Conservation (phyloP, 1,284 basidiomycete genomes). For the Bjerkandera adusta region DNA sequence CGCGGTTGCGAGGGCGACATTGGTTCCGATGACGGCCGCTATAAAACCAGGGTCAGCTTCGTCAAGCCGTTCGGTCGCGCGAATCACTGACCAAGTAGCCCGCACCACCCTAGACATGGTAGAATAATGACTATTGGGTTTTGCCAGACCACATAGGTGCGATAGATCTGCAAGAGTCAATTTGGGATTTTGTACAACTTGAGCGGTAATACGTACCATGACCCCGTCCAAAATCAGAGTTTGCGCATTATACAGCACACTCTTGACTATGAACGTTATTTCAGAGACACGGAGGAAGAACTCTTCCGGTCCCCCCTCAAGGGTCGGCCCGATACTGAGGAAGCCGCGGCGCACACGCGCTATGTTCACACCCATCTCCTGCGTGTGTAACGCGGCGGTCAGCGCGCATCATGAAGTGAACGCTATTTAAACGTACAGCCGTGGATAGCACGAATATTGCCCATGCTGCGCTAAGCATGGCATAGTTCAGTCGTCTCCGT, state of each 20-base stretch:
- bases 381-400: neutral
- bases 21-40: constrained; percentile 5
- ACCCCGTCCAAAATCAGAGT: constrained; percentile 34
- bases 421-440: constrained; percentile 17
- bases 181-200: neutral
- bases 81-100: constrained; percentile 24
- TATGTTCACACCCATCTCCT: constrained; percentile 27
- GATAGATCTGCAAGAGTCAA: constrained; percentile 23
- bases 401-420: neutral
- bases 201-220: constrained; percentile 20
- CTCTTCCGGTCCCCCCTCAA: constrained; percentile 10
- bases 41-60: no score
- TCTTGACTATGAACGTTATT: constrained; percentile 29
- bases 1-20: constrained; percentile 17
- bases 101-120: constrained; percentile 25
- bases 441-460: constrained; percentile 25
- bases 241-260: constrained; percentile 30
- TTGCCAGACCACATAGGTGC: constrained; percentile 29
- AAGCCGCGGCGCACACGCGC: constrained; percentile 21
- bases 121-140: constrained; percentile 19
- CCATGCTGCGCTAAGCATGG: constrained; percentile 15
- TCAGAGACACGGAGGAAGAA: constrained; percentile 28
- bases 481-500: constrained; percentile 19
- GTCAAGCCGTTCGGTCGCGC: no score
- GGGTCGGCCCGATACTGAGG: constrained; percentile 9